phyloP scores from a whole-genome alignment of 2,329 filamentous ascomycete species.

The Fusarium pseudograminearum region DNA sequence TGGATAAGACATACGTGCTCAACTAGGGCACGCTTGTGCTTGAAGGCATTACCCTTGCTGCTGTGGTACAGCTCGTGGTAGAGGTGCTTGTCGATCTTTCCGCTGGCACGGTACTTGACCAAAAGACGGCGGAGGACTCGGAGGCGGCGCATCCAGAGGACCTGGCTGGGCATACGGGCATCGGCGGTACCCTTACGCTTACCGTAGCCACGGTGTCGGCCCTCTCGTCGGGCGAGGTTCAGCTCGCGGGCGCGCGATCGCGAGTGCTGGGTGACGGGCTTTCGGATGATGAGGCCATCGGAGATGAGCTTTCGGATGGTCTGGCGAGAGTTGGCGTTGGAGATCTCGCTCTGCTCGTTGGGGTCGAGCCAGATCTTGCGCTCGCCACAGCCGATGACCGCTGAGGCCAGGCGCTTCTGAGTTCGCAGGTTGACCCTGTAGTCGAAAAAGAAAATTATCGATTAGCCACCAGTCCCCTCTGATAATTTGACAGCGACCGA shows the following conservation, averaged over 20 bases:
- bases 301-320: slow-evolving; percentile 99
- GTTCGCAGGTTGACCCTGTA: slow-evolving; percentile 98
- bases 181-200: slow-evolving; percentile 99
- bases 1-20: slow-evolving; percentile 87
- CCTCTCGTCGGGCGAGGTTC: slow-evolving; percentile 92
- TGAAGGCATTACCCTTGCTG: slow-evolving; percentile 99
- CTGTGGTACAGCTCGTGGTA: slow-evolving; percentile 99
- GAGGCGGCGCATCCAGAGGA: slow-evolving; percentile 99
- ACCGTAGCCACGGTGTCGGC: slow-evolving; percentile 98
- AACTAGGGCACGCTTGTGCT: slow-evolving; percentile 99
- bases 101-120: slow-evolving; percentile 99
- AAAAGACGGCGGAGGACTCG: slow-evolving; percentile 98
- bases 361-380: slow-evolving; percentile 99
- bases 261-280: slow-evolving; percentile 99
- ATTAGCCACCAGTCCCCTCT: slow-evolving; percentile 48
- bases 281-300: slow-evolving; percentile 99
- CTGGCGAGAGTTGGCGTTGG: slow-evolving; percentile 99
- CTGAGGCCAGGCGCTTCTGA: slow-evolving; percentile 99
- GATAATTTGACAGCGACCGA: slow-evolving; percentile 17
- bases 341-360: slow-evolving; percentile 99
- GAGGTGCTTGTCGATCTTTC: slow-evolving; percentile 99
- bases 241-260: slow-evolving; percentile 95
- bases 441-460: slow-evolving; percentile 33
- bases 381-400: slow-evolving; percentile 98
- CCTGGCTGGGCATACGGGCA: slow-evolving; percentile 98